Evolutionary conservation across 2,329 filamentous ascomycete genomes (phyloP).

Genomic region (Xylaria sp.): DNA sequence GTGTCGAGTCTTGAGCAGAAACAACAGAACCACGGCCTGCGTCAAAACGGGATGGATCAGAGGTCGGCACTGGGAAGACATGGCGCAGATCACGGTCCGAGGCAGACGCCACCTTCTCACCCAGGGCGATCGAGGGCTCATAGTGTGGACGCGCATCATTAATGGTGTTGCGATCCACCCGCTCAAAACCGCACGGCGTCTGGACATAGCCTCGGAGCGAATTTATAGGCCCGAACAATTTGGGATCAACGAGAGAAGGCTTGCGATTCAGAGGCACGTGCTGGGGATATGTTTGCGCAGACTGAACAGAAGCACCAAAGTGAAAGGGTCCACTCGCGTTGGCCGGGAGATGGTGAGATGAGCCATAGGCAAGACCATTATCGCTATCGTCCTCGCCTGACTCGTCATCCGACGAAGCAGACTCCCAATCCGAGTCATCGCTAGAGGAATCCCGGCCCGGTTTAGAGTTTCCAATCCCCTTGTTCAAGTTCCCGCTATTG

Average conservation of each 20-base stretch:
- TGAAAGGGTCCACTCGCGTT: constrained; percentile 32
- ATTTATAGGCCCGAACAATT: constrained; percentile 69
- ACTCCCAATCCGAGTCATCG: constrained; percentile 67
- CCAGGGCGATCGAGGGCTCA: constrained; percentile 50
- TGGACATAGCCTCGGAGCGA: constrained; percentile 68
- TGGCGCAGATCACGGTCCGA: constrained; percentile 64
- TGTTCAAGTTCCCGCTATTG: constrained; percentile 51
- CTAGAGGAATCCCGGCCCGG: constrained; percentile 52
- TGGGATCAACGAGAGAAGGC: constrained; percentile 65
- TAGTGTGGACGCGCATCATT: constrained; percentile 50
- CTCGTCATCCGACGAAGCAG: constrained; percentile 61
- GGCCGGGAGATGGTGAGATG: constrained; percentile 44
- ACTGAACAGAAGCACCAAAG: constrained; percentile 29
- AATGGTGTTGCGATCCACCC: constrained; percentile 50
- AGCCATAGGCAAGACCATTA: constrained; percentile 59
- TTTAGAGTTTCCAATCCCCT: constrained; percentile 57
- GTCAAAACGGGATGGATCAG: constrained; percentile 72
- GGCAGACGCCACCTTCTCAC: constrained; percentile 52
- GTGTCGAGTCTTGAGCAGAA: constrained; percentile 55
- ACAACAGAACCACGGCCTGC: constrained; percentile 62
- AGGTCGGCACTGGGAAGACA: constrained; percentile 74
- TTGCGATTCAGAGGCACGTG: constrained; percentile 48
- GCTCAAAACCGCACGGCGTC: constrained; percentile 66
- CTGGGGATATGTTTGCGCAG: constrained; percentile 40
- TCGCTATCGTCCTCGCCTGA: constrained; percentile 56